Evolutionary conservation across 345 rosid species (phyloP), one percentile per base, ranked within the genome.

Genomic region (Populus pruinosa): DNA sequence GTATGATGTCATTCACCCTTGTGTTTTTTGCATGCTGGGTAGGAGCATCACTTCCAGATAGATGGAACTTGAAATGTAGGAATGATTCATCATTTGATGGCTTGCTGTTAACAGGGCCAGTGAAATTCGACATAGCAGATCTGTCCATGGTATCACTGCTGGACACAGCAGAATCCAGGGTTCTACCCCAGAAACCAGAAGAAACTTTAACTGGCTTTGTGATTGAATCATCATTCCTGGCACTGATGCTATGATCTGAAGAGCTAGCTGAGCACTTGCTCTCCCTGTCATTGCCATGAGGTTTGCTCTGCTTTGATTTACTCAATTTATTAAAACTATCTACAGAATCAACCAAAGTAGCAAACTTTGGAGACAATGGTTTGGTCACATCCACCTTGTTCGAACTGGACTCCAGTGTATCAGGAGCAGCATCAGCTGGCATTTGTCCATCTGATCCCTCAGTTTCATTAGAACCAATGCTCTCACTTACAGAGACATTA

Each of bases 311-410:
- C 73, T 79, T 82, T 70, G 56, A 75, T 73, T 81, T 78, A 59
- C 80, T 78, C 33, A 78, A 25, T 71, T 73, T 77, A 55, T 89
- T 79, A 36, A 83, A 83, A 49, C 79, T 82, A 84, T 83, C 82
- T 14, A 89, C 89, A 67, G 93, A 85, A 73, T 88, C 88, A 67
- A 85, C 93, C 92, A 91, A 87, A 80, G 81, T 80, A 43, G 89
- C 85, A 86, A 93, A 93, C 77, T 90, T 89, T 53, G 97, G 97
- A 79, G 96, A 91, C 53, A 77, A 39, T 25, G 87, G 85, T 75
- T 86, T 86, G 67, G 86, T 79, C 41, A 83, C 80, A 72, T 77
- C 91, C 76, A 77, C 81, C 63, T 85, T 76, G 38, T 86, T 72
- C 66, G 75, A 82, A 76, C 63, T 73, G 71, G 85, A 78, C 74